phyloP scores from a whole-genome alignment of 2,329 filamentous ascomycete genomes.

The Leptoxyphium fumago region DNA sequence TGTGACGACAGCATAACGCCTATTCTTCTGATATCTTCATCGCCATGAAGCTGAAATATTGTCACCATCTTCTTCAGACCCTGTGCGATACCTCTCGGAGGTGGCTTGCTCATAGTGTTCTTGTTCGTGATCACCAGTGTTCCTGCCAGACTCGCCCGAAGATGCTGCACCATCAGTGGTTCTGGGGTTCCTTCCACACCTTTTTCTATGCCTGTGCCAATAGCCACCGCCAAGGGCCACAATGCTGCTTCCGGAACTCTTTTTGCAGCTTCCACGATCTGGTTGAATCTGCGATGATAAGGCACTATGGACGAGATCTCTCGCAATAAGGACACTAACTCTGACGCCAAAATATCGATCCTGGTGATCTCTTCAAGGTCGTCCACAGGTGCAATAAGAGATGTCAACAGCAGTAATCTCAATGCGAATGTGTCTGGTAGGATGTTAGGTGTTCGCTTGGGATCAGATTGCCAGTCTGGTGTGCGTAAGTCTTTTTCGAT shows the following conservation, averaged over 20 bases:
- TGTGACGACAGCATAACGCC: not conserved
- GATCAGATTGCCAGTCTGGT: constrained; percentile 5
- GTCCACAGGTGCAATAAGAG: constrained; percentile 4
- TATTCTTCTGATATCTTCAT: not conserved
- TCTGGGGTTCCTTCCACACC: too few species aligned
- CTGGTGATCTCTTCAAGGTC: not conserved
- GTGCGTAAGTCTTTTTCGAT: constrained; percentile 6
- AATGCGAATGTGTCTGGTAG: constrained; percentile 12
- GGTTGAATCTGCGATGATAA: not conserved
- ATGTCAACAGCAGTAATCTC: constrained; percentile 16
- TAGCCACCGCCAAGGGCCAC: not conserved
- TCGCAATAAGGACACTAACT: not conserved
- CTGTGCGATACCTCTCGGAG: not conserved
- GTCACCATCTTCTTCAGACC: not conserved
- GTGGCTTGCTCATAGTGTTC: too few species aligned
- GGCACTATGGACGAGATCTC: not conserved
- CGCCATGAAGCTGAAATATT: not conserved
- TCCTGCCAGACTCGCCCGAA: too few species aligned
- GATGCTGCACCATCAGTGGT: too few species aligned
- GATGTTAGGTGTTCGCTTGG: constrained; percentile 4
- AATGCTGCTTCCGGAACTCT: not conserved
- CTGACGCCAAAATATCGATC: not conserved
- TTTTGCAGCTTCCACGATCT: not conserved
- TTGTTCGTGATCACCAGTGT: too few species aligned
- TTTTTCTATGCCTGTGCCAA: too few species aligned